Conservation (phyloP, 768 basidiomycete species). For the Mycena belliarum region DNA sequence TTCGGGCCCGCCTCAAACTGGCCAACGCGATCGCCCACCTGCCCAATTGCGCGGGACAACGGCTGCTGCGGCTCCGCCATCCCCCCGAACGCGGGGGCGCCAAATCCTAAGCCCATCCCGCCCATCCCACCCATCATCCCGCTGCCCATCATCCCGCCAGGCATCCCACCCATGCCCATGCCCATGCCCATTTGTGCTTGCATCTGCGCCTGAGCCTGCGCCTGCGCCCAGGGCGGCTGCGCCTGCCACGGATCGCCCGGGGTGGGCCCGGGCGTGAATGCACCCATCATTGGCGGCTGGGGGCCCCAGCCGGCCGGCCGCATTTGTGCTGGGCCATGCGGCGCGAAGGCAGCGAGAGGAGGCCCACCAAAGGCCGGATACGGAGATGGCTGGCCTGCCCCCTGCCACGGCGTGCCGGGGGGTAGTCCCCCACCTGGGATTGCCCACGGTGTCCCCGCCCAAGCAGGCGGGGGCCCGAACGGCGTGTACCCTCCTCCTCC, state of each 20-base stretch:
- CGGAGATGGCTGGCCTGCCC: constrained; percentile 9
- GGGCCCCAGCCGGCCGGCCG: neutral
- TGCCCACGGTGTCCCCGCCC: neutral
- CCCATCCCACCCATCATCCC: constrained; percentile 10
- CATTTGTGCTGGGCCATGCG: neutral
- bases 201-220: constrained; percentile 16
- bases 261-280: constrained; percentile 8
- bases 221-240: constrained; percentile 19
- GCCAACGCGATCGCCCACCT: constrained; percentile 19
- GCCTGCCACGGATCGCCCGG: constrained; percentile 12
- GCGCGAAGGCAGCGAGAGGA: constrained; percentile 1
- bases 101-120: constrained; percentile 1
- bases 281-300: neutral
- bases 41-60: constrained; percentile 17
- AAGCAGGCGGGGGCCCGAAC: constrained; percentile 2
- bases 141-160: constrained; percentile 8
- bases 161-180: neutral
- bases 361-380: constrained; percentile 9
- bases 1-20: constrained; percentile 18
- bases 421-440: neutral
- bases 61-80: constrained; percentile 13
- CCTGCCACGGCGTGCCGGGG: constrained; percentile 16
- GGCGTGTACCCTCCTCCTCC: constrained; percentile 2
- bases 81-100: constrained; percentile 12
- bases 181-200: constrained; percentile 7